Evolutionary conservation across 2,329 filamentous ascomycete genomes (phyloP).

Genomic region (Seiridium cupressi): DNA sequence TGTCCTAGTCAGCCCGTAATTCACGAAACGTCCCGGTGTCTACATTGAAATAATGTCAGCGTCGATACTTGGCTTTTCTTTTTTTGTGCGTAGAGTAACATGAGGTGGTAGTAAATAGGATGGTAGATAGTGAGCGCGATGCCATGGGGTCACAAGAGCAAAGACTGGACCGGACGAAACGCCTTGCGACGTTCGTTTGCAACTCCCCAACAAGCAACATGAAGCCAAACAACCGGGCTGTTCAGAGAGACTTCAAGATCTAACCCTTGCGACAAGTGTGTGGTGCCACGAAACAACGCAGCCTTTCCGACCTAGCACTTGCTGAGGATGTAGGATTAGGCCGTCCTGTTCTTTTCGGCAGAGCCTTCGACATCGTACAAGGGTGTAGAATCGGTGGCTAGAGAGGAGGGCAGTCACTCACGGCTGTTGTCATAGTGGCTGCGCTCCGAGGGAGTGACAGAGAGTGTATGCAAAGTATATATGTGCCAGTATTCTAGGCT

Average conservation of each 20-base stretch:
- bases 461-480: not conserved
- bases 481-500: not conserved
- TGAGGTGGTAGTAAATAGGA: too few species aligned
- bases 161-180: too few species aligned
- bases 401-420: constrained; percentile 15
- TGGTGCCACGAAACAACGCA: not conserved
- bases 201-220: too few species aligned
- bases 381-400: not conserved
- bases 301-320: not conserved
- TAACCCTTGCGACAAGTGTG: too few species aligned
- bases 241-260: too few species aligned
- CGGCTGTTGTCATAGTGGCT: constrained; percentile 23
- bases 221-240: too few species aligned
- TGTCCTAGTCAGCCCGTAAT: not conserved
- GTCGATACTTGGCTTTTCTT: too few species aligned
- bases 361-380: too few species aligned
- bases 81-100: too few species aligned
- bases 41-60: not conserved
- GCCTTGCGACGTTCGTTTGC: too few species aligned
- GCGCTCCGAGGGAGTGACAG: not conserved
- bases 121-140: too few species aligned
- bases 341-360: not conserved
- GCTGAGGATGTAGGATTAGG: not conserved
- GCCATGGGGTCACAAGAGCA: too few species aligned
- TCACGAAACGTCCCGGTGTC: not conserved